These are phyloP conservation scores for Mucor piriformis DNA, from an alignment of 371 early-diverging fungal species.

Conservation along the genomic window DNA sequence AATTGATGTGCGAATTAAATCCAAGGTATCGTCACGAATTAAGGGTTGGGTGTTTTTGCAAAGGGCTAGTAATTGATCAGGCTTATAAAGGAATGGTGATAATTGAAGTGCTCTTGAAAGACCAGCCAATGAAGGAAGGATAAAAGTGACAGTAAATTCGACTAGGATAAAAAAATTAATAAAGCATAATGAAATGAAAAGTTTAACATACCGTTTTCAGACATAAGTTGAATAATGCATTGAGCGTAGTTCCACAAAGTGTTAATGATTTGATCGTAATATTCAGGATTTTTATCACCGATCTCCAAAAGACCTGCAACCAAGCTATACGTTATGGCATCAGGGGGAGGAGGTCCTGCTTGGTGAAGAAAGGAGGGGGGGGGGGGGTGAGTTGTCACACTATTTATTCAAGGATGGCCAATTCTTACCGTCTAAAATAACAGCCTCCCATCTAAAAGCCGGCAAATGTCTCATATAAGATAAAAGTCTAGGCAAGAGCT, in stretches of 20 bases:
- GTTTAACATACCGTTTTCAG: slow-evolving; percentile 24
- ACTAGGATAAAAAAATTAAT: slow-evolving; percentile 24
- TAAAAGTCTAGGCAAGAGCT: slow-evolving; percentile 37
- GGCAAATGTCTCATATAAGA: slow-evolving; percentile 41
- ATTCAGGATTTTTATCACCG: slow-evolving; percentile 39
- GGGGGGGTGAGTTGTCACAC: not conserved
- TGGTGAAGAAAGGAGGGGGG: not conserved
- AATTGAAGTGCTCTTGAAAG: slow-evolving; percentile 64
- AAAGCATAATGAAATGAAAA: too few relatives aligned
- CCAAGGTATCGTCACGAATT: slow-evolving; percentile 54
- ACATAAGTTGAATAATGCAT: slow-evolving; percentile 22
- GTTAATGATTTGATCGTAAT: slow-evolving; percentile 42
- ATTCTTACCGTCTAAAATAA: slow-evolving; percentile 32
- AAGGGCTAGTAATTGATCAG: slow-evolving; percentile 50
- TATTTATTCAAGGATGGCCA: not conserved
- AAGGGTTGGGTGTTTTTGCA: slow-evolving; percentile 56
- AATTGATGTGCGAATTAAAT: slow-evolving; percentile 59
- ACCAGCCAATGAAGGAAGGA: slow-evolving; percentile 71
- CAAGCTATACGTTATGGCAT: slow-evolving; percentile 46
- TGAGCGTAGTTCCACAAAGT: slow-evolving; percentile 32
- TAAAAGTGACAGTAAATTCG: slow-evolving; percentile 62
- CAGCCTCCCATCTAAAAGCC: slow-evolving; percentile 37
- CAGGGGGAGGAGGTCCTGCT: slow-evolving; percentile 36
- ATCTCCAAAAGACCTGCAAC: slow-evolving; percentile 56
- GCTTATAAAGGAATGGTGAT: slow-evolving; percentile 55